Conservation (phyloP, 2,329 filamentous ascomycete genomes). For the Calonectria pauciramosa region DNA sequence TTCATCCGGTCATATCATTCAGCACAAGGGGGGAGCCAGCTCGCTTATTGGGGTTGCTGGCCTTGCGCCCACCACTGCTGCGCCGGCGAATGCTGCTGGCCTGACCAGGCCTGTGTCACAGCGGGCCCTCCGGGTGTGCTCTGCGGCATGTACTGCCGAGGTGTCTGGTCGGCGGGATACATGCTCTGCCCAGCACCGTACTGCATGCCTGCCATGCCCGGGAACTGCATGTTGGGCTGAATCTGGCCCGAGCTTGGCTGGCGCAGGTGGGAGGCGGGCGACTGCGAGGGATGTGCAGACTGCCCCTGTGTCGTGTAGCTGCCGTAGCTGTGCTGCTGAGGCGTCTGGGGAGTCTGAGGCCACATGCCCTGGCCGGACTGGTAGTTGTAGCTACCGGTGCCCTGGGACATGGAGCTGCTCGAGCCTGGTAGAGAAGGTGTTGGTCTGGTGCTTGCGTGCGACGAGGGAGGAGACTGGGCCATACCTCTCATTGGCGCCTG, state of each 20-base stretch:
- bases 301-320: slow-evolving; percentile 68
- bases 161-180: slow-evolving; percentile 73
- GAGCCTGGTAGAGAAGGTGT: slow-evolving; percentile 71
- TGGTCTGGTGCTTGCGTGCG: slow-evolving; percentile 71
- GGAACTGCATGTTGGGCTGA: slow-evolving; percentile 72
- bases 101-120: slow-evolving; percentile 66
- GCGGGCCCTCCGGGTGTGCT: slow-evolving; percentile 64
- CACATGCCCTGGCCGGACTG: slow-evolving; percentile 72
- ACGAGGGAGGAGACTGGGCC: slow-evolving; percentile 67
- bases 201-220: slow-evolving; percentile 72
- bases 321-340: slow-evolving; percentile 69
- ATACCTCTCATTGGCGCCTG: slow-evolving; percentile 81
- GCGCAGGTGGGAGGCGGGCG: slow-evolving; percentile 71
- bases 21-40: background rate
- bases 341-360: slow-evolving; percentile 75
- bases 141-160: slow-evolving; percentile 78
- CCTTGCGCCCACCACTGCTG: slow-evolving; percentile 70
- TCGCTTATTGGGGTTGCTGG: slow-evolving; percentile 58
- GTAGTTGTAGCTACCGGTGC: slow-evolving; percentile 73
- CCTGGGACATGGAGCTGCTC: slow-evolving; percentile 65
- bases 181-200: slow-evolving; percentile 71
- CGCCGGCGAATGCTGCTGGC: slow-evolving; percentile 75
- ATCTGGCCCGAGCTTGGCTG: slow-evolving; percentile 70
- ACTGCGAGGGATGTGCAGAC: slow-evolving; percentile 65
- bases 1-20: slow-evolving; percentile 43